Base-by-base conservation (phyloP, 2,329 filamentous ascomycete species). In the Zasmidium angulare region DNA sequence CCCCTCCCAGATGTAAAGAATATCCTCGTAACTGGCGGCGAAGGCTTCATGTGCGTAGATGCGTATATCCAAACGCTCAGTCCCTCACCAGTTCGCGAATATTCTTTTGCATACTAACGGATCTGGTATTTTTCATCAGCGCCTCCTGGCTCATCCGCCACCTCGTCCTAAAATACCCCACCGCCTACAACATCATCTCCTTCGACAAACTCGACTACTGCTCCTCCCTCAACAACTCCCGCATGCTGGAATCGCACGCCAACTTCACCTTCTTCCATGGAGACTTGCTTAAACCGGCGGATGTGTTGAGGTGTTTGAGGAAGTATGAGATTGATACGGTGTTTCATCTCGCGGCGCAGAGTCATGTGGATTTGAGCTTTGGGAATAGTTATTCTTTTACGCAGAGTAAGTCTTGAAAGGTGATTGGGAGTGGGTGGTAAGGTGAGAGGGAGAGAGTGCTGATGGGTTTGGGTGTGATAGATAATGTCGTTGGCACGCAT, bases 181-280 rank as follows among this genome's bases (percentile, higher is more conserved):
- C 86, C 46, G 81, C 84, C 63, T 95, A 95, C 81, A 90, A 89
- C 70, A 84, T 93, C 63, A 81, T 93, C 53, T 93, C 88, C 31
- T 91, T 93, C 69, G 90, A 95, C 77, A 93, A 93, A 76, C 81
- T 93, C 60, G 90, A 93, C 73, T 91, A 92, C 77, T 92, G 89
- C 77, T 84, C 90, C 7, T 89, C 89, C 7, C 79, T 91, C 66
- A 91, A 92, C 78, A 95, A 93, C 75, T 91, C 89, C 2, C 82
- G 86, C 48, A 81, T 84, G 53, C 82, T 93, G 51, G 83, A 89
- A 68, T 81, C 82, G 63, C 83, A 82, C 66, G 79, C 82, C 56
- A 93, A 93, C 75, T 95, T 93, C 74, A 84, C 81, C 26, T 93
- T 93, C 73, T 89, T 90, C 74, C 86, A 90, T 71, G 90, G 90